Conservation (phyloP, 1,284 basidiomycete genomes). For the Papiliotrema laurentii region DNA sequence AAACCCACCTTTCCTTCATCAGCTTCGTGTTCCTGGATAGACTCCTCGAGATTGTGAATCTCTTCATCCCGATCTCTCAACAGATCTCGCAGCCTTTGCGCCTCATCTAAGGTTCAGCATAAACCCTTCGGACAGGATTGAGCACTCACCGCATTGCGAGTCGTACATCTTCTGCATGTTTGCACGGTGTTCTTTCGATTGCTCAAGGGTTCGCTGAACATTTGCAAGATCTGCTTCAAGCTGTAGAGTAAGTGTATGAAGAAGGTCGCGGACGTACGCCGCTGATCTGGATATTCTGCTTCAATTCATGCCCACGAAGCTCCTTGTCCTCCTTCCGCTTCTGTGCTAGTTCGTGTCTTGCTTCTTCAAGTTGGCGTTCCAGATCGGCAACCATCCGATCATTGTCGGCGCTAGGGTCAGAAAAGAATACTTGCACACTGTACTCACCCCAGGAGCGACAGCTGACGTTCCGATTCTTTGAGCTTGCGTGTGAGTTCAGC, state of each 20-base stretch:
- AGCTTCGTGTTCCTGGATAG: conserved; percentile 56
- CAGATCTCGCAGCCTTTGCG: conserved; percentile 69
- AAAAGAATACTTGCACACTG: background rate
- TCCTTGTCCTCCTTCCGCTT: conserved; percentile 86
- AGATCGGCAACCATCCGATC: conserved; percentile 72
- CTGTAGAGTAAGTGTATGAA: conserved; percentile 11
- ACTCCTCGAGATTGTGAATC: conserved; percentile 61
- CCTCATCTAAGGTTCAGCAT: conserved; percentile 54
- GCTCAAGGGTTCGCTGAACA: conserved; percentile 65
- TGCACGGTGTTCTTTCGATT: conserved; percentile 62
- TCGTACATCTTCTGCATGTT: conserved; percentile 76
- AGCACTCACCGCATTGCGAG: conserved; percentile 68
- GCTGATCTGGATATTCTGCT: conserved; percentile 43
- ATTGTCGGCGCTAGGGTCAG: conserved; percentile 54
- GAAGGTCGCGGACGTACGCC: conserved; percentile 26
- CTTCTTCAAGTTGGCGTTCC: conserved; percentile 66
- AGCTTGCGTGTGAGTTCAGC: conserved; percentile 66
- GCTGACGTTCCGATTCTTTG: conserved; percentile 63
- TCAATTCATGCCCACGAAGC: conserved; percentile 66
- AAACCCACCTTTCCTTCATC: conserved; percentile 53
- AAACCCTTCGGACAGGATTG: background rate
- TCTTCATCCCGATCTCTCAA: conserved; percentile 68
- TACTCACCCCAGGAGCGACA: conserved; percentile 50
- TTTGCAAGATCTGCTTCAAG: conserved; percentile 74
- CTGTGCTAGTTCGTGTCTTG: conserved; percentile 63